Evolutionary conservation across 2,329 filamentous ascomycete species (phyloP), one percentile per base, ranked within the genome.

Genomic region (Pseudocercospora pini-densiflorae): DNA sequence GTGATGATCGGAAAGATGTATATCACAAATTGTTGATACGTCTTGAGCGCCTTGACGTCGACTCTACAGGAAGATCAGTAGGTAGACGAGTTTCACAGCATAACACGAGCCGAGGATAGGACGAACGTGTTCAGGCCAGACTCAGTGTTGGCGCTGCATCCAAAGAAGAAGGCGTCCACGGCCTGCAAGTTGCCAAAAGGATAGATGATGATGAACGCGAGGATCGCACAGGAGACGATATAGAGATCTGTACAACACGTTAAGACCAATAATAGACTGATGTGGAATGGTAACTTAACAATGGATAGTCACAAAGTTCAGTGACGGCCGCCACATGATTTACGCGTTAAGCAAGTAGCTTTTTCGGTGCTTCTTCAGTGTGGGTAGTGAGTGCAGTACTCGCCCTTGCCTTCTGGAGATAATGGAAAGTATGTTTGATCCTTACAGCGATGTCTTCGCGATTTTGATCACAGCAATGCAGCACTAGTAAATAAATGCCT

Each of bases 1-100:
- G 80, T 81, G 1, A 86, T 64, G 7, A 84, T 78, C 0, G 85
- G 83, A 19, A 84, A 74, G 54, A 86, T 77, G 70, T 86, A 87
- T 40, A 86, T 70, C 59, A 80, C 82, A 3, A 86, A 67, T 69
- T 87, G 85, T 70, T 87, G 85, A 64, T 86, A 86, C 0, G 77
- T 79, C 65, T 79, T 79, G 16, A 87, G 72, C 1, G 77, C 73
- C 54, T 85, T 86, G 58, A 86, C 73, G 69, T 87, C 84, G 47
- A 86, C 72, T 14, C 84, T 86, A 58, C 21, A 27, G 27, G 6
- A 27, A 27, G 27, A 27, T 3, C 14, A 49, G 19, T 24, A 19
- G 29, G 57, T 27, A 53, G 27, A 24, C 10, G 5, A n/a, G 2
- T 27, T n/a, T 5, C 21, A 12, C 9, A 29, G 4, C 24, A 31